phyloP scores from a whole-genome alignment of 2,329 filamentous ascomycete species.

The Diaporthe citrichinensis region DNA sequence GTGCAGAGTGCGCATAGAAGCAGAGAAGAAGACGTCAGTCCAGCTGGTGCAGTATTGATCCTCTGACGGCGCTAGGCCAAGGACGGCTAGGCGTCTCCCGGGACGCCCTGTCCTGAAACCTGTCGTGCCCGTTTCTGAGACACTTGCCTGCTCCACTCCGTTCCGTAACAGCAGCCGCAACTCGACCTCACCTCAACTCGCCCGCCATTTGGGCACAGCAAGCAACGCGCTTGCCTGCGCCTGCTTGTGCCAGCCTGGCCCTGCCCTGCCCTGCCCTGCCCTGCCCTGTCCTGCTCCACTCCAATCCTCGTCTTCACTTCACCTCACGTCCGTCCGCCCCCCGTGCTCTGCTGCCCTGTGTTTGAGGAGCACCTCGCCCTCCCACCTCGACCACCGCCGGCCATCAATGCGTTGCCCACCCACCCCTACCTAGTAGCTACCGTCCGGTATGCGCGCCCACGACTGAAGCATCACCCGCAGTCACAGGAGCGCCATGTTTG shows the following conservation, averaged over 20 bases:
- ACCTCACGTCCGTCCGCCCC: neutral
- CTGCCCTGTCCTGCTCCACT: neutral
- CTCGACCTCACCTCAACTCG: slow-evolving; percentile 13
- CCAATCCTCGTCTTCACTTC: neutral
- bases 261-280: neutral
- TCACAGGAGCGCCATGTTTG: slow-evolving; percentile 15
- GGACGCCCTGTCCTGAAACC: slow-evolving; percentile 34
- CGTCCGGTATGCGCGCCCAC: slow-evolving; percentile 26
- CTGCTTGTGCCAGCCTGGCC: too few species aligned
- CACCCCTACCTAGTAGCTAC: neutral
- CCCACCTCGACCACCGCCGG: slow-evolving; percentile 11
- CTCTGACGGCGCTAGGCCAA: slow-evolving; percentile 27
- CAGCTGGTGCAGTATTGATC: slow-evolving; percentile 7
- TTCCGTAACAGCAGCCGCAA: slow-evolving; percentile 30
- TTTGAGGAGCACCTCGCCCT: slow-evolving; percentile 1
- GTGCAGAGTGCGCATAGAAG: too few species aligned
- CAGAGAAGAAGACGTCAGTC: slow-evolving; percentile 12
- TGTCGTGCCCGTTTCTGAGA: slow-evolving; percentile 30
- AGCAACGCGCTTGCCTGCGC: neutral
- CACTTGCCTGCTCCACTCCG: slow-evolving; percentile 17
- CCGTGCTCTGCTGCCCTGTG: slow-evolving; percentile 13
- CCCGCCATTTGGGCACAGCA: neutral
- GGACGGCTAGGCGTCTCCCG: slow-evolving; percentile 11
- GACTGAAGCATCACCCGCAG: slow-evolving; percentile 14
- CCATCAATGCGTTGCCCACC: slow-evolving; percentile 26